Evolutionary conservation across 2,329 filamentous ascomycete species (phyloP), one percentile per base, ranked within the genome.

Genomic region (Trichophyton equinum): DNA sequence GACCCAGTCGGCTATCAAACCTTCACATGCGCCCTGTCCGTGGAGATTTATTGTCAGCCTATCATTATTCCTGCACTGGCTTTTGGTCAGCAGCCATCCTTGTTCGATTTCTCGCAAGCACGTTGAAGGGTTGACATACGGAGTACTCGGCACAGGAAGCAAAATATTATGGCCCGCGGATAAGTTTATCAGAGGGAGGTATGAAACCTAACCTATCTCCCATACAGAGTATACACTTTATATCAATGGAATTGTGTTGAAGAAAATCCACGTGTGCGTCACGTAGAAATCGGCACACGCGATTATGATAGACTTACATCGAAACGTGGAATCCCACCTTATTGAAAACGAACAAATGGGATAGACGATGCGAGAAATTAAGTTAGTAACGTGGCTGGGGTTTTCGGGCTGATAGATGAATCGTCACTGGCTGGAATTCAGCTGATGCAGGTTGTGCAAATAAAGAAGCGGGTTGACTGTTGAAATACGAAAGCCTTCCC

Each of bases 321-420:
- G 22, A 53, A 53, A 53, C 49, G 49, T 53, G 49, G 49, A n/a
- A 53, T 53, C 7, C 49, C 49, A 53, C 49, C 27, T 33, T 53
- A 11, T 30, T n/a, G 18, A 27, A 53, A 30, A 53, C 1, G 22
- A 25, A 53, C 49, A 53, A 53, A 53, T 33, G 49, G 27, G 49
- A 53, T 15, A 53, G 49, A 53, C 27, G 27, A 13, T 13, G 49
- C 20, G 5, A 5, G n/a, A 47, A 47, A 25, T 47, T 47, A 53
- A 53, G 49, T 53, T 53, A 25, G 6, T 25, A 53, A 53, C 49
- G 49, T 53, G 49, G 27, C 49, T 53, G 49, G 49, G 27, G 27
- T 30, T 47, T 53, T 33, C 13, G 49, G 27, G 13, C 18, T 33
- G 13, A 7, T n/a, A 44, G 15, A n/a, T n/a, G 33, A 38, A 38